Evolutionary conservation across 2,329 filamentous ascomycete genomes (phyloP), one percentile per base, ranked within the genome.

Genomic region (Fusarium secorum): DNA sequence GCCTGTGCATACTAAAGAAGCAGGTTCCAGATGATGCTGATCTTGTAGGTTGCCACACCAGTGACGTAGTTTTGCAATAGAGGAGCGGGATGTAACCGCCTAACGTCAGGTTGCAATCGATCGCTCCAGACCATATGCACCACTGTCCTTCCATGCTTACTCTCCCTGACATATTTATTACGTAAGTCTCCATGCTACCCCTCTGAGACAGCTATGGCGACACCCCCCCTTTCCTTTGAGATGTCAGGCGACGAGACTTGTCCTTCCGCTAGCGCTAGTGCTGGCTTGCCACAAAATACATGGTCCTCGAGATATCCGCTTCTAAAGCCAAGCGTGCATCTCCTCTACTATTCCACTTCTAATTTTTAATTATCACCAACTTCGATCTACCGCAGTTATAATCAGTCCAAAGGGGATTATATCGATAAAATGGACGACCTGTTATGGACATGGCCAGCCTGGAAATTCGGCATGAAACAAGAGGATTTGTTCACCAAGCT

Each of bases 381-480:
- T 38, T 38, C 35, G 35, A 38, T 38, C 35, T 38, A 20, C 35
- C 35, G 10, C 35, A 38, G 10, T 38, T 38, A 20, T 38, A 18
- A 38, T 38, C 18, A 38, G 11, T 38, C 35, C 20, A 38, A 38
- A 38, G 35, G 18, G 35, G 18, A 38, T 38, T 38, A 38, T 38
- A 38, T 38, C 35, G 18, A 38, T 38, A 38, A 38, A 38, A 88
- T 88, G 86, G 85, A 87, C 77, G 86, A 87, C 60, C 82, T 81
- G 44, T 80, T 77, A 68, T 81, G 78, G 75, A 79, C 81, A 70
- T 88, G 86, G 86, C 86, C 86, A 39, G 83, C 84, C 69, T 88
- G 86, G 86, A 88, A 88, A 76, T 88, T 88, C 81, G 86, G 85
- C 72, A 83, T 88, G 83, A 87, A 85, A 82, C 83, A 82, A 74